A percentile compares a stretch with the other conserved stretches of the same genome.
Conservation (phyloP, 371 early-diverging fungal species). For the Mortierella sp. region DNA sequence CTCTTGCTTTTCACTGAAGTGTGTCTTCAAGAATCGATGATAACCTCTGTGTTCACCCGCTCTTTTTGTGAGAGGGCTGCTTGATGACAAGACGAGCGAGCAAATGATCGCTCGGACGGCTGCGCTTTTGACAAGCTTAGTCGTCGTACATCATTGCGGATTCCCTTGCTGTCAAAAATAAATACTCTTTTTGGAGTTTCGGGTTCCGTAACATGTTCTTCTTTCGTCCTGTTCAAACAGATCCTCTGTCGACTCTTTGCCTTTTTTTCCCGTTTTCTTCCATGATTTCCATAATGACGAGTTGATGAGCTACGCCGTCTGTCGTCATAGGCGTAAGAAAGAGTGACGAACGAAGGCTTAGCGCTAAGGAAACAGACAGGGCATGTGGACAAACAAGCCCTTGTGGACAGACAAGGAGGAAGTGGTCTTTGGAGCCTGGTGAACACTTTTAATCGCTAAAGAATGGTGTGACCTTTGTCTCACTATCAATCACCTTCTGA, state of each 20-base stretch:
- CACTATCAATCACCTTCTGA: too few relatives aligned
- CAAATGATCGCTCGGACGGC: background rate
- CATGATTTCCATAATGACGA: background rate
- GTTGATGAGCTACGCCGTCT: background rate
- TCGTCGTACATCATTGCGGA: background rate
- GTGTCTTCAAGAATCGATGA: background rate
- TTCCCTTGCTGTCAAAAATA: background rate
- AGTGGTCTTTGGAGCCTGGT: background rate
- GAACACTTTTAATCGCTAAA: too few relatives aligned
- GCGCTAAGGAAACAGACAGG: background rate
- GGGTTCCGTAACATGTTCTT: background rate
- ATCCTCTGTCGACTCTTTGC: background rate
- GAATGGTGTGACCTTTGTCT: too few relatives aligned
- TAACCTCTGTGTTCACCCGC: too few relatives aligned
- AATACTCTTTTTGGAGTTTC: background rate
- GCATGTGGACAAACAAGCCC: background rate
- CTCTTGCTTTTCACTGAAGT: background rate
- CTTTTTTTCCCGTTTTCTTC: background rate
- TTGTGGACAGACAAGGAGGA: background rate
- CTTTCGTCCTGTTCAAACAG: background rate
- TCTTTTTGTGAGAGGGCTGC: background rate
- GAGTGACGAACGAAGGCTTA: background rate
- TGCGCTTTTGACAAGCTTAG: background rate
- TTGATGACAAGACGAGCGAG: background rate
- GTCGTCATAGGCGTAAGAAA: background rate